Percentiles rank a stretch among this genome's conserved stretches.
Evolutionary conservation across 257 asterid species (phyloP).

Genomic region (Thymus quinquecostatus): DNA sequence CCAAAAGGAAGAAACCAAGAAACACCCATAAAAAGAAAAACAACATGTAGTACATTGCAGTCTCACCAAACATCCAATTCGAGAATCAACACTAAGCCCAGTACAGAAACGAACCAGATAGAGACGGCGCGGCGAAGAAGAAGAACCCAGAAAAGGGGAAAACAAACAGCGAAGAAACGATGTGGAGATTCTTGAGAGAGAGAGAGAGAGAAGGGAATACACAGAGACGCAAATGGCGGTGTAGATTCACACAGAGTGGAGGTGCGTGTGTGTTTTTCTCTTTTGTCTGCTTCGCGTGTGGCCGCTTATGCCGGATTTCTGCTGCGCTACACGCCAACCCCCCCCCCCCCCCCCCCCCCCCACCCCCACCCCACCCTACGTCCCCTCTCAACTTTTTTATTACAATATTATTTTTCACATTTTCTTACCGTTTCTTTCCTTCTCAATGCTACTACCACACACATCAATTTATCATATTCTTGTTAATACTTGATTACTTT

Average conservation of each 20-base stretch:
- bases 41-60: neutral
- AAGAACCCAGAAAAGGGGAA: neutral
- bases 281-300: constrained; percentile 43
- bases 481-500: neutral
- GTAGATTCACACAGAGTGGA: constrained; percentile 18
- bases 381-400: neutral
- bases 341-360: constrained; percentile 36
- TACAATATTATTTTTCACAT: too few species aligned
- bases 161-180: neutral
- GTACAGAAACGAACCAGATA: neutral
- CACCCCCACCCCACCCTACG: constrained; percentile 15
- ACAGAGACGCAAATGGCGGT: constrained; percentile 1
- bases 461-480: too few species aligned
- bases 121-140: neutral
- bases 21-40: too few species aligned
- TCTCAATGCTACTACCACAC: too few species aligned
- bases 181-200: neutral
- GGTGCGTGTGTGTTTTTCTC: constrained; percentile 25
- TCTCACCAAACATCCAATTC: neutral
- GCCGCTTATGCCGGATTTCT: constrained; percentile 74
- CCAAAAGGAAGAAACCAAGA: constrained; percentile 7
- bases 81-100: neutral
- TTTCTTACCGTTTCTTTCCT: neutral
- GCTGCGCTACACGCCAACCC: constrained; percentile 76
- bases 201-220: neutral